Base-by-base conservation (phyloP, 2,329 filamentous ascomycete genomes). In the Curvularia hawaiiensis region DNA sequence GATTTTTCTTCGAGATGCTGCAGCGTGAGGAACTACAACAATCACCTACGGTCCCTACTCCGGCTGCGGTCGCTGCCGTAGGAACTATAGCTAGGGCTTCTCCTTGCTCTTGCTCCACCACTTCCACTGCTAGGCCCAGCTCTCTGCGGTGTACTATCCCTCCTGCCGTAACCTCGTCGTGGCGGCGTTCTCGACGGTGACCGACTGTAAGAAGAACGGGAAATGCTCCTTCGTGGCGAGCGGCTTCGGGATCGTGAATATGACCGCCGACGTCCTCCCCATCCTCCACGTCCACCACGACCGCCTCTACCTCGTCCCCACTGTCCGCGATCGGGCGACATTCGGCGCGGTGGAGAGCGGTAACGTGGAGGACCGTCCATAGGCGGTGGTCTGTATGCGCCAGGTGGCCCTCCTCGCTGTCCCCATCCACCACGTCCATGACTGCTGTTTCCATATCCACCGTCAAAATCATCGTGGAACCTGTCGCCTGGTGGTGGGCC, bases 1-100 rank as follows among this genome's bases (percentile, higher is more conserved):
- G 30, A 33, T 9, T 24, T 28, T 14, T n/a, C 30, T 31, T 20
- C 16, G 40, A 38, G 3, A 46, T 38, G 18, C 4, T 16, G 14
- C 7, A 30, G n/a, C 16, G 11, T 20, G 10, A 28, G 4, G 12
- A 14, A 12, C 16, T 50, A 28, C 12, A 12, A 8, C 20, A 22
- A 24, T 58, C 56, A 69, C 52, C 64, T 66, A 10, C 63, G 64
- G 28, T 66, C 64, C 51, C 79, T 71, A 59, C 79, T 82, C 53
- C 78, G 68, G 52, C 80, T 82, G 62, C 81, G 81, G 67, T 82
- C 70, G 68, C 84, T 87, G 66, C 83, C 85, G 65, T 87, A 87
- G 62, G 85, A 87, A 65, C 82, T 85, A 66, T 88, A 88, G 66
- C 85, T 88, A 4, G 84, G 84, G 65, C 85, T 87, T 62, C 86